These are phyloP conservation scores for Crithidia fasciculata DNA, from an alignment of 208 protist genomes.

Conservation along the genomic window DNA sequence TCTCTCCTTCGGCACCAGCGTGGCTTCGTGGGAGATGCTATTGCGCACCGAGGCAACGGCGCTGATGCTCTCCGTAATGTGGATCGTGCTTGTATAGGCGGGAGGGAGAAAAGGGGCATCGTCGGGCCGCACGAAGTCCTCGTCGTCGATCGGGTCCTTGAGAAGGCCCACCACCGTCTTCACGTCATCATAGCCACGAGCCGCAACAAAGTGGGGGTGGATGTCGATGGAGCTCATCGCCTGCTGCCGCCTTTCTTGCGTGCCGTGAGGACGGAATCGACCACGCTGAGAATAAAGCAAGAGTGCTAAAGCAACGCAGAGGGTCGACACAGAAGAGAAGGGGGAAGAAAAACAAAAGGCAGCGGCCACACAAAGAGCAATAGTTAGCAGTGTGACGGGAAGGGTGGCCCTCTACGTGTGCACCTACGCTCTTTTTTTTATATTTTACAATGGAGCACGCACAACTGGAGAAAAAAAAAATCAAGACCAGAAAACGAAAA, in stretches of 20 bases:
- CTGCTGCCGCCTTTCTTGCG: background rate
- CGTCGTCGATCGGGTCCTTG: constrained; percentile 29
- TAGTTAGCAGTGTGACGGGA: too few species aligned
- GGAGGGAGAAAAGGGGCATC: constrained; percentile 25
- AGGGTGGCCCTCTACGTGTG: too few species aligned
- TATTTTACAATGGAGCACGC: too few species aligned
- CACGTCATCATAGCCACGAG: constrained; percentile 29
- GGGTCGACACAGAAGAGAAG: background rate
- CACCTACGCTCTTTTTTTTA: too few species aligned
- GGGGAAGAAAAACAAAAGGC: background rate
- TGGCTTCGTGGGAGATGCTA: background rate
- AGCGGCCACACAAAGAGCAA: background rate
- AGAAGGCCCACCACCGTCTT: constrained; percentile 18
- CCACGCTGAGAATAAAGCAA: too few species aligned
- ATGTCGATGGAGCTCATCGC: constrained; percentile 31
- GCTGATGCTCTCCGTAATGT: constrained; percentile 22
- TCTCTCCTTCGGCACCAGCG: background rate
- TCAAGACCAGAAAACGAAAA: too few species aligned
- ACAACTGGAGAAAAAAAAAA: too few species aligned
- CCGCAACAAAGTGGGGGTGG: constrained; percentile 30
- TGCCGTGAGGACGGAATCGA: background rate
- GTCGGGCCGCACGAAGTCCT: constrained; percentile 6
- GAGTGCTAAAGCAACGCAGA: background rate
- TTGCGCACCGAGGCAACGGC: constrained; percentile 1
- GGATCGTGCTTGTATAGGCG: constrained; percentile 26